Base-by-base conservation (phyloP, 148 eudicot genomes). In the Cornus florida region DNA sequence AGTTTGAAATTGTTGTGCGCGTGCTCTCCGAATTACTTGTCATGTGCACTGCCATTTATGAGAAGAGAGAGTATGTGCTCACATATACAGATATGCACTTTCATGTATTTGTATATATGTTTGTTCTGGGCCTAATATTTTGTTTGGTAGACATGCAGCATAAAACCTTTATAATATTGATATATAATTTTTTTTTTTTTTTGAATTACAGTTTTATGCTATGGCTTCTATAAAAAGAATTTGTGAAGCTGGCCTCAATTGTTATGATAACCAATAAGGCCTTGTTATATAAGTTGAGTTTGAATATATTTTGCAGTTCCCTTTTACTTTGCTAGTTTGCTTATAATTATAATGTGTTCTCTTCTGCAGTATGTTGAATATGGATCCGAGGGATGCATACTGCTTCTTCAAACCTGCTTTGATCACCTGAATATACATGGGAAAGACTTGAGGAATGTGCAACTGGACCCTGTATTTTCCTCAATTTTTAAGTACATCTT, bases 351-450 rank as follows among this genome's bases (percentile, higher is more conserved):
- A 19, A 62, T n/a, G 8, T 62, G 7, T 62, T 62, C 8, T 62
- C 23, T 62, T 62, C 19, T 62, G 28, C 91, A 95, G 97, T 90
- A 81, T 71, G 81, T 82, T 33, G 85, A 81, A 73, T 79, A 81
- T 86, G 99, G 94, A 79, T 60, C 77, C 32, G 93, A 92, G 59
- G 97, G 86, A 81, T 86, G 94, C 88, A 86, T 89, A 86, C 53
- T 92, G 84, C 80, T 90, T 75, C 88, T 96, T 50, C 89, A 85
- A 74, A 83, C 85, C 80, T 92, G 89, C 87, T 91, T 92, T 80
- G 95, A 94, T 41, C 90, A 91, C 75, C 71, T 86, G 71, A 85
- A 90, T 87, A 70, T 83, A 24, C 74, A 86, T 79, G 91, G 78
- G 70, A 80, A 81, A 65, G 95, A 90, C 74, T 80, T 87, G 81